Evolutionary conservation across 2,329 filamentous ascomycete species (phyloP), one percentile per base, ranked within the genome.

Genomic region (Zymoseptoria brevis): DNA sequence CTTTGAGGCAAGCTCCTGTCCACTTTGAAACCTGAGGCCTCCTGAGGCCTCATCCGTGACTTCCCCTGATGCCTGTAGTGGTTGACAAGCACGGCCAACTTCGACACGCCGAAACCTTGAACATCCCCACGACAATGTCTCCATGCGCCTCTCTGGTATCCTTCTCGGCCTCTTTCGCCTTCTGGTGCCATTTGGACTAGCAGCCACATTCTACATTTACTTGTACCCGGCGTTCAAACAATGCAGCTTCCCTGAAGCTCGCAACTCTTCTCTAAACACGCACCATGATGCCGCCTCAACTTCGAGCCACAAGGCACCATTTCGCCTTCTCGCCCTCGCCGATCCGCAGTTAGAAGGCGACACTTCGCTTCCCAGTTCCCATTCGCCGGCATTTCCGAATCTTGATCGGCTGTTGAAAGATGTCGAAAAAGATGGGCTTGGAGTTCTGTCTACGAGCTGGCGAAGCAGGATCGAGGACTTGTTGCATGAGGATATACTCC

Each of bases 321-420:
- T 97, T 70, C 84, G 93, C 59, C 83, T 97, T 2, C 86, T 97
- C 13, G 86, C 91, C 1, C 83, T 97, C 21, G 93, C 89, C 61
- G 93, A 97, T 73, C 93, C 93, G 4, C 93, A 97, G 73, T 83
- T 97, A 57, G 93, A 97, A 76, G 93, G 93, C 67, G 90, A 96
- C 71, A 90, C 88, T 1, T 91, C 89, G 6, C 86, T 96, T 24
- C 88, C 87, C 0, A 71, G 74, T 19, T 72, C 75, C 0, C 73
- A 78, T 24, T 78, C 77, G 72, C 75, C 71, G 61, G 73, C 74
- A 49, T 74, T 75, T 13, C 76, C 74, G 22, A 75, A 72, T 60
- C 59, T 82, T 24, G 21, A 59, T 22, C 53, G 66, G 5, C 21
- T 68, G 2, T 57, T 62, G 62, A 24, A 56, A 53, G 35, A 59